Base-by-base conservation (phyloP, 2,329 filamentous ascomycete genomes). In the Alternaria metachromatica region DNA sequence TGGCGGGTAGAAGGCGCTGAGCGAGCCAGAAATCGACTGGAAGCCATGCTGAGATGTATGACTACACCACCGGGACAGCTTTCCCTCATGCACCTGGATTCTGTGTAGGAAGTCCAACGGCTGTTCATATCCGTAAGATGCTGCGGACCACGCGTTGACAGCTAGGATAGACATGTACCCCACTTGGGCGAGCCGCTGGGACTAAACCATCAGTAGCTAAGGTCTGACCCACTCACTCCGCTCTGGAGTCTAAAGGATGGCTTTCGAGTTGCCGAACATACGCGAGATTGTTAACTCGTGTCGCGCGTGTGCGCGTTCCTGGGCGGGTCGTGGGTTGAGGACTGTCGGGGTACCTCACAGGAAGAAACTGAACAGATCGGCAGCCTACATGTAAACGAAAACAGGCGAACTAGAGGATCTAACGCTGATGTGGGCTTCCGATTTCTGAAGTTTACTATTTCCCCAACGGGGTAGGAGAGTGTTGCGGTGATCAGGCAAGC, bases 41-140 rank as follows among this genome's bases (percentile, higher is more conserved):
- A 20, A 33, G 26, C 48, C 48, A 51, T 51, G 26, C 2, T 33
- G 18, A 33, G 28, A 51, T 51, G 28, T 23, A 51, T 15, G 1
- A 5, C 49, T 37, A 12, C 12, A 2, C 10, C 30, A 10, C n/a
- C 20, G 28, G n/a, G 1, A 20, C 2, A 23, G 20, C 6, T 13
- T 23, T 51, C 12, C 48, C 28, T 23, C 49, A 5, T 33, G 28
- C 20, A 1, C 8, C 11, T 37, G 12, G 0, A 33, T 1, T 10
- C 28, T 37, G 49, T 15, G 26, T 30, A 50, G 18, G n/a, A 48
- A 11, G 9, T 26, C 55, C 49, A 55, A 62, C 66, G 69, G 70
- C 60, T 72, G 67, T 65, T 18, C 58, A 69, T 68, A 67, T 70
- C 67, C 69, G 70, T 41, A 44, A 12, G 2, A 46, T 15, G 53